Evolutionary conservation across 2,329 filamentous ascomycete species (phyloP).

Genomic region (Clonostachys sp.): DNA sequence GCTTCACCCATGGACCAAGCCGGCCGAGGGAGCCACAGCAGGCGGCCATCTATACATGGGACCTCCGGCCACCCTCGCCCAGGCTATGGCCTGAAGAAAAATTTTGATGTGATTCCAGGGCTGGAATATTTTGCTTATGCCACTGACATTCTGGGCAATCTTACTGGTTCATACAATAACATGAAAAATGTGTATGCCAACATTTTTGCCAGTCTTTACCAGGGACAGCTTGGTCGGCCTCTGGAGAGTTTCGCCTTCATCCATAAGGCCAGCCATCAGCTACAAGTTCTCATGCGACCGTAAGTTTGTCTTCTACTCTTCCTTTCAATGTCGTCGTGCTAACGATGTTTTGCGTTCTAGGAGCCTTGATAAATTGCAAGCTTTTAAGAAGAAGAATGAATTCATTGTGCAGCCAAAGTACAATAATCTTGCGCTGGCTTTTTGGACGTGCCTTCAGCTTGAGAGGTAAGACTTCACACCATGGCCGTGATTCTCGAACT

Average conservation of each 20-base stretch:
- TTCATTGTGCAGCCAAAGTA: constrained; percentile 35
- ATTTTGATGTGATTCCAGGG: constrained; percentile 83
- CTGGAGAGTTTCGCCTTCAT: constrained; percentile 75
- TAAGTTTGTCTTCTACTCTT: constrained; percentile 35
- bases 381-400: constrained; percentile 26
- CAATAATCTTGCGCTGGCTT: constrained; percentile 70
- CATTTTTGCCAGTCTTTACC: constrained; percentile 81
- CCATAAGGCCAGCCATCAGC: constrained; percentile 47
- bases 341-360: constrained; percentile 17
- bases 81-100: constrained; percentile 37
- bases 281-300: constrained; percentile 73
- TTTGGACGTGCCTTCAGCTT: constrained; percentile 90
- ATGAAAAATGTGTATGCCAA: constrained; percentile 81
- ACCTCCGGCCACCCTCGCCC: constrained; percentile 12
- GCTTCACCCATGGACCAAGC: constrained; percentile 44
- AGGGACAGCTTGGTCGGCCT: constrained; percentile 81
- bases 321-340: neutral
- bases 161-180: constrained; percentile 73
- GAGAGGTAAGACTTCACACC: constrained; percentile 60
- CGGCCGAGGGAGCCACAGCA: constrained; percentile 37
- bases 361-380: constrained; percentile 42
- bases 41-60: constrained; percentile 48
- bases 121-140: constrained; percentile 86
- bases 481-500: neutral
- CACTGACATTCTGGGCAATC: constrained; percentile 78